These are phyloP conservation scores for Parasarocladium wereldwijsianum DNA, from an alignment of 2,329 filamentous ascomycete genomes.

Conservation along the genomic window DNA sequence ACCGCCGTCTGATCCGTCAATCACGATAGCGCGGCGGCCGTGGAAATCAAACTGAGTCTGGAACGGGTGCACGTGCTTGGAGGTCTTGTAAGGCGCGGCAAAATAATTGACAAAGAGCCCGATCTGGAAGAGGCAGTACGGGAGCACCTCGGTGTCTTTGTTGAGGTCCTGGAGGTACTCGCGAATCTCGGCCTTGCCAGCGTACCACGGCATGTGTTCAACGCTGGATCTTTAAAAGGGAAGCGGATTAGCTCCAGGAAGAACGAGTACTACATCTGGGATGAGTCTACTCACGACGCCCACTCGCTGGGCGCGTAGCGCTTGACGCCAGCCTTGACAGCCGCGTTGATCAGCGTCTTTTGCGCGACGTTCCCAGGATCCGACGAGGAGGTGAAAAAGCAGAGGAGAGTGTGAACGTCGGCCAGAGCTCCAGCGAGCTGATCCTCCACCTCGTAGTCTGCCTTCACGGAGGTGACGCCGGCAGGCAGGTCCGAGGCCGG, in stretches of 20 bases:
- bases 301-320: conserved; percentile 49
- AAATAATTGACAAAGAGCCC: conserved; percentile 41
- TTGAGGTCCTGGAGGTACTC: conserved; percentile 37
- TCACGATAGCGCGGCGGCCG: conserved; percentile 23
- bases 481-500: conserved; percentile 1
- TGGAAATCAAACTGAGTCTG: conserved; percentile 24
- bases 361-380: conserved; percentile 19
- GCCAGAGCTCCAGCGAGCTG: conserved; percentile 21
- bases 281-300: conserved; percentile 17
- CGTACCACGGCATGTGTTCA: conserved; percentile 28
- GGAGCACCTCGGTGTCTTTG: conserved; percentile 30
- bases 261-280: too few species aligned
- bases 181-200: conserved; percentile 29
- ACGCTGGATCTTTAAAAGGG: conserved; percentile 6
- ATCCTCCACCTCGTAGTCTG: conserved; percentile 24
- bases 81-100: conserved; percentile 30
- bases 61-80: conserved; percentile 23
- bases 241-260: too few species aligned
- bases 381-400: conserved; percentile 26
- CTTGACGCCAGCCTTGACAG: conserved; percentile 41
- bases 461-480: conserved; percentile 22
- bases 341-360: conserved; percentile 36
- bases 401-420: conserved; percentile 37
- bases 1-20: conserved; percentile 26
- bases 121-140: conserved; percentile 41